Conservation (phyloP, 257 asterid species). For the Solanum clarkiae region DNA sequence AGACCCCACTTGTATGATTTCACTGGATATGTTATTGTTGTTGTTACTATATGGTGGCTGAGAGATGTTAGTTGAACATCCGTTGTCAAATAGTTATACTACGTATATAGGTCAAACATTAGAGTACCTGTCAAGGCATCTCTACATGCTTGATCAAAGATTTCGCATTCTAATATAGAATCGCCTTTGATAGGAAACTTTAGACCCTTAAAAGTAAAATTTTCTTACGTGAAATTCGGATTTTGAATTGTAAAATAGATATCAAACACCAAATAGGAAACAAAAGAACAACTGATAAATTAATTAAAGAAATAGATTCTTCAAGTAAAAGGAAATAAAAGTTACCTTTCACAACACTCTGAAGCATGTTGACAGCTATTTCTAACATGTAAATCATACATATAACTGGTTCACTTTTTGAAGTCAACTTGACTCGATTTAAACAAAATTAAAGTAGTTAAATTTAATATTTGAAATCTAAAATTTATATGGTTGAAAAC, state of each 20-base stretch:
- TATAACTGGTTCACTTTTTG: too few species aligned
- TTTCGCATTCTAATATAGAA: not conserved
- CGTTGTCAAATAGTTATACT: not conserved
- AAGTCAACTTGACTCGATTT: too few species aligned
- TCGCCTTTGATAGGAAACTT: not conserved
- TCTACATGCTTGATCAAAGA: not conserved
- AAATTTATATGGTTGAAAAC: too few species aligned
- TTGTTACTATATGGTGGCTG: not conserved
- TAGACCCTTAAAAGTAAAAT: rapidly evolving
- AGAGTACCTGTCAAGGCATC: too few species aligned
- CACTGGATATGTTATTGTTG: too few species aligned
- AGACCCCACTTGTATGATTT: too few species aligned
- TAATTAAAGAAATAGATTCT: too few species aligned
- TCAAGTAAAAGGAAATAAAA: not conserved
- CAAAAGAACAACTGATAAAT: not conserved
- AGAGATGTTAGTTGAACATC: not conserved
- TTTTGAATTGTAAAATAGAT: not conserved
- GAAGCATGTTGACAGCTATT: not conserved
- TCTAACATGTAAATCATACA: not conserved
- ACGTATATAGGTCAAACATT: not conserved
- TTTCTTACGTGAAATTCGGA: not conserved
- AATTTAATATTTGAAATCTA: too few species aligned
- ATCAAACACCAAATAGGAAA: not conserved
- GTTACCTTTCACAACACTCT: not conserved
- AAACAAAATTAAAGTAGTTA: too few species aligned